phyloP scores from a whole-genome alignment of 768 basidiomycete genomes.

The Collybia nuda region DNA sequence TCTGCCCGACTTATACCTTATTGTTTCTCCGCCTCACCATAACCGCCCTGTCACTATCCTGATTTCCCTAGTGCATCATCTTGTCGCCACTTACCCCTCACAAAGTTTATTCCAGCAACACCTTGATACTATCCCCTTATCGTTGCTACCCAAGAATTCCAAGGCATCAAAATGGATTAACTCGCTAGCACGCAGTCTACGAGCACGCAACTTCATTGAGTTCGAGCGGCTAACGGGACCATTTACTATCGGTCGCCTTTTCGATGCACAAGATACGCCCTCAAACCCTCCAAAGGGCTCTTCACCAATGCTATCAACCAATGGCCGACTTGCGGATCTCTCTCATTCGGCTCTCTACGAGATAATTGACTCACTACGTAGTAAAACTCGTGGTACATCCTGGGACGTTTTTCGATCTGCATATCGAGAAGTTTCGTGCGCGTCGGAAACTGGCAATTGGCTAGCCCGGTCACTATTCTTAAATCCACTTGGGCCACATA shows the following conservation, averaged over 20 bases:
- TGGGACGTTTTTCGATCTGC: conserved; percentile 62
- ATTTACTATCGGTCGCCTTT: conserved; percentile 17
- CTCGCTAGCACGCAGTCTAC: conserved; percentile 49
- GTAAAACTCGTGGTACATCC: conserved; percentile 48
- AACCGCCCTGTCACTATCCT: conserved; percentile 34
- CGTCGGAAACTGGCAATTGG: conserved; percentile 45
- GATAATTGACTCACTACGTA: conserved; percentile 47
- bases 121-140: conserved; percentile 36
- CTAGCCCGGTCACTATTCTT: conserved; percentile 48
- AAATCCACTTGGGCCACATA: conserved; percentile 28
- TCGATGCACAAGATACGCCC: conserved; percentile 10
- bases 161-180: conserved; percentile 49
- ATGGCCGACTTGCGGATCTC: conserved; percentile 6
- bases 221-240: conserved; percentile 45
- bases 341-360: conserved; percentile 40
- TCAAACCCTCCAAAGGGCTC: conserved; percentile 3
- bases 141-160: conserved; percentile 35
- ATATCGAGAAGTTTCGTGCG: conserved; percentile 60
- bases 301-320: conserved; percentile 7
- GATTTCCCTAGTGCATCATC: conserved; percentile 56
- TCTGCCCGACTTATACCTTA: conserved; percentile 46
- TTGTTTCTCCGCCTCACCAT: conserved; percentile 18
- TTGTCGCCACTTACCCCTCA: conserved; percentile 61
- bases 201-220: conserved; percentile 52
- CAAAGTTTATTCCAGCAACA: conserved; percentile 56